phyloP scores from a whole-genome alignment of 257 asterid species.

The Jasminum sambac region DNA sequence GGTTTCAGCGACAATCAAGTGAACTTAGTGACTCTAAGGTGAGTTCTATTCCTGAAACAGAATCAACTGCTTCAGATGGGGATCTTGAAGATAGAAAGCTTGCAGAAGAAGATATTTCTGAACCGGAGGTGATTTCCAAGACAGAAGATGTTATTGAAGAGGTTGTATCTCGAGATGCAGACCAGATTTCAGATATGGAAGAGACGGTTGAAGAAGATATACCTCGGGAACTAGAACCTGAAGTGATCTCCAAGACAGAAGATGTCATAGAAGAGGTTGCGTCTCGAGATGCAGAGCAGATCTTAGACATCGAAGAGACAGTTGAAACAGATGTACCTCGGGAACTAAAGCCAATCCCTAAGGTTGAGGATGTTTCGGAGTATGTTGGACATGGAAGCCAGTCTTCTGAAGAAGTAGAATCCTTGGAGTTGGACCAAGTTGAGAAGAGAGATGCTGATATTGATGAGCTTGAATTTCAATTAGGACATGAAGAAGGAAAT shows the following conservation, averaged over 20 bases:
- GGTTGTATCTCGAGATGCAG: slow-evolving; percentile 1
- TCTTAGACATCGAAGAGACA: slow-evolving; percentile 17
- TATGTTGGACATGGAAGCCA: slow-evolving; percentile 70
- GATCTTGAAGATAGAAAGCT: slow-evolving; percentile 38
- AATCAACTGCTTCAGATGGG: slow-evolving; percentile 40
- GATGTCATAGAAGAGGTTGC: slow-evolving; percentile 18
- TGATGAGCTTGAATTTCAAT: slow-evolving; percentile 13
- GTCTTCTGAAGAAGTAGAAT: slow-evolving; percentile 52
- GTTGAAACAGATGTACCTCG: slow-evolving; percentile 31
- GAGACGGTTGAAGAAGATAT: slow-evolving; percentile 33
- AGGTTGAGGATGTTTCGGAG: slow-evolving; percentile 45
- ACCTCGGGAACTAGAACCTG: slow-evolving; percentile 27
- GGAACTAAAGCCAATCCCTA: slow-evolving; percentile 37
- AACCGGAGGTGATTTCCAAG: slow-evolving; percentile 11
- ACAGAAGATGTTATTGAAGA: slow-evolving; percentile 19
- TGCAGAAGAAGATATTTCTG: slow-evolving; percentile 36
- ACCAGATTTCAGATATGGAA: slow-evolving; percentile 13
- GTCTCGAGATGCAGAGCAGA: slow-evolving; percentile 6
- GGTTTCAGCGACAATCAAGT: slow-evolving; percentile 53
- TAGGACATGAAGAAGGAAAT: slow-evolving; percentile 21
- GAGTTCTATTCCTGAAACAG: slow-evolving; percentile 48
- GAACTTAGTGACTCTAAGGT: slow-evolving; percentile 57
- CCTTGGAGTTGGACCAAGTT: slow-evolving; percentile 29
- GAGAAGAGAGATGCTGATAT: slow-evolving; percentile 33
- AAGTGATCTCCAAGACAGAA: slow-evolving; percentile 5